phyloP scores from a whole-genome alignment of 225 moss, liverwort and hornwort genomes.

The Ulota crispa region DNA sequence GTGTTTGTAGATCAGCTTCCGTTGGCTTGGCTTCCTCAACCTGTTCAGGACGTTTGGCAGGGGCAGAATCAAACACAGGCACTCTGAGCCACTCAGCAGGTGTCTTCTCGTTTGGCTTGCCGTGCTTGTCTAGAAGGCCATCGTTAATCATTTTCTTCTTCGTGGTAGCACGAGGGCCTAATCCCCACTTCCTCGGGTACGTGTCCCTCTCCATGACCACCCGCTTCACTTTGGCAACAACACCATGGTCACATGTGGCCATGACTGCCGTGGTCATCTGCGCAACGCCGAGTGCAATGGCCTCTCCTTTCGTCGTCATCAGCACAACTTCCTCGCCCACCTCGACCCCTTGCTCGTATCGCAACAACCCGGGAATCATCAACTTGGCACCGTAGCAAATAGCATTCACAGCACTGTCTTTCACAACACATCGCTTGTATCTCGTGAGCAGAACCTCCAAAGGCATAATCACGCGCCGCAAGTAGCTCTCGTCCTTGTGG shows the following conservation, averaged over 20 bases:
- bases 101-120: conserved; percentile 91
- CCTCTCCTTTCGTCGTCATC: conserved; percentile 97
- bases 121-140: conserved; percentile 85
- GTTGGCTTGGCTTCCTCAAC: conserved; percentile 40
- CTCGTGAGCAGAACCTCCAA: conserved; percentile 90
- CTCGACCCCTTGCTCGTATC: conserved; percentile 84
- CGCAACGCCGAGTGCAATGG: conserved; percentile 81
- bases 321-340: conserved; percentile 89
- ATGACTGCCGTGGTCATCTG: conserved; percentile 96
- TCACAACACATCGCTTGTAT: conserved; percentile 89
- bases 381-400: conserved; percentile 97
- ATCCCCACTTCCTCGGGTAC: conserved; percentile 90
- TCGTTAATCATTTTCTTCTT: conserved; percentile 95
- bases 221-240: conserved; percentile 90
- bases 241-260: conserved; percentile 96
- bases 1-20: conserved; percentile 26
- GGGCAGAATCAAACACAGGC: conserved; percentile 44
- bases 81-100: conserved; percentile 87
- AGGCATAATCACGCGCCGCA: conserved; percentile 90
- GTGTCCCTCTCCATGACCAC: conserved; percentile 98
- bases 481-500: conserved; percentile 87
- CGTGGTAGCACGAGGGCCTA: conserved; percentile 82
- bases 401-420: conserved; percentile 93
- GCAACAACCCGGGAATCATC: conserved; percentile 86
- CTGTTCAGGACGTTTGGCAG: conserved; percentile 46